These are phyloP conservation scores for Santalum album DNA, from an alignment of 164 flowering plant species.

Conservation along the genomic window DNA sequence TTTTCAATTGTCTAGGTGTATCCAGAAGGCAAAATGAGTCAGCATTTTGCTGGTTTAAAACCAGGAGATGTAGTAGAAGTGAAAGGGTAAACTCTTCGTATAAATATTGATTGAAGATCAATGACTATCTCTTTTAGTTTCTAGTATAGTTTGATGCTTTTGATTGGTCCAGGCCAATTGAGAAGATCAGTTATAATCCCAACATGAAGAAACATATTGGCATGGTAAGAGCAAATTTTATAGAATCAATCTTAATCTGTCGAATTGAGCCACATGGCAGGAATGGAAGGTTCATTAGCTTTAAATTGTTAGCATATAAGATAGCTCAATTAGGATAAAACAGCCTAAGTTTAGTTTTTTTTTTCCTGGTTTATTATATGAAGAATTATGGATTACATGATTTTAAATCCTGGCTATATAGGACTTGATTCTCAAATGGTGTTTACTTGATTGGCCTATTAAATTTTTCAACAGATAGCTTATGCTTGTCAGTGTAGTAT, in stretches of 20 bases:
- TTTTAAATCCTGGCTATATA: too few relatives aligned
- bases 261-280: background rate
- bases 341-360: too few relatives aligned
- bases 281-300: too few relatives aligned
- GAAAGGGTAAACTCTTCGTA: slow-evolving; percentile 61
- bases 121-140: background rate
- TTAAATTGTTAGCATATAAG: too few relatives aligned
- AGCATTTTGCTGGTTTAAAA: slow-evolving; percentile 73
- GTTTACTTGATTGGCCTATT: too few relatives aligned
- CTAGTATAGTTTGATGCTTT: background rate
- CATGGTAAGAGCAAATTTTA: slow-evolving; percentile 55
- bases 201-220: slow-evolving; percentile 97
- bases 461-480: too few relatives aligned
- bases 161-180: slow-evolving; percentile 73
- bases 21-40: slow-evolving; percentile 99
- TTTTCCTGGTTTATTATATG: too few relatives aligned
- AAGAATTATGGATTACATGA: too few relatives aligned
- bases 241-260: background rate
- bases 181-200: slow-evolving; percentile 86
- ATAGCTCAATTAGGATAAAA: too few relatives aligned
- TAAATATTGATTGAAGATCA: background rate
- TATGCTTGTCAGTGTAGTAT: too few relatives aligned
- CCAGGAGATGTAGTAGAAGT: slow-evolving; percentile 95
- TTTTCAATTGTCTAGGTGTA: slow-evolving; percentile 50
- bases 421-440: too few relatives aligned